Conservation (phyloP, 2,329 filamentous ascomycete genomes). For the Scedosporium boydii region DNA sequence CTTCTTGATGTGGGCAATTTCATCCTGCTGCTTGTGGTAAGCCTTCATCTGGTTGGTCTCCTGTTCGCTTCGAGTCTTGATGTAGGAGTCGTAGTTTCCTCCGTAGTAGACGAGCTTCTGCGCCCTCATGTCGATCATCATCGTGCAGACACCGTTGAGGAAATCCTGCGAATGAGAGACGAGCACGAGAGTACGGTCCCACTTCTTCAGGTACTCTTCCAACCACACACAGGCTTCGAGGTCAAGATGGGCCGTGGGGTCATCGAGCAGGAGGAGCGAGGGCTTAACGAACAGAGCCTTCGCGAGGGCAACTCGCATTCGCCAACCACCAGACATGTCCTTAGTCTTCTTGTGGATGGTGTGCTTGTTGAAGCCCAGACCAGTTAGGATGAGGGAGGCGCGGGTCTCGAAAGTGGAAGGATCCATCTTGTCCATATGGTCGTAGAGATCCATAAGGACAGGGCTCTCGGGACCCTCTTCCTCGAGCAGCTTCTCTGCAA, state of each 20-base stretch:
- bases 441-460: constrained; percentile 87
- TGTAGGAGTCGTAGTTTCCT: constrained; percentile 98
- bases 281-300: constrained; percentile 99
- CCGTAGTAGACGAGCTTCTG: constrained; percentile 92
- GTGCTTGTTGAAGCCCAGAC: constrained; percentile 97
- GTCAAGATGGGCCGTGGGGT: constrained; percentile 98
- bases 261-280: constrained; percentile 87
- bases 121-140: constrained; percentile 96
- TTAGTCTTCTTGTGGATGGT: constrained; percentile 99
- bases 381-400: constrained; percentile 91
- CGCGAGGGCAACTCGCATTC: constrained; percentile 96
- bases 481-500: constrained; percentile 86
- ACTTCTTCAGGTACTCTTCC: constrained; percentile 99
- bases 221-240: constrained; percentile 99
- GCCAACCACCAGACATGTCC: constrained; percentile 99
- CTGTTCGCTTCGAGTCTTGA: constrained; percentile 88
- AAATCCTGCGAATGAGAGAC: constrained; percentile 99
- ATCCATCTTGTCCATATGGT: constrained; percentile 98
- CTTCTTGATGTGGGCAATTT: constrained; percentile 99
- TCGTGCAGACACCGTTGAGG: constrained; percentile 95
- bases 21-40: constrained; percentile 97
- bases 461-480: constrained; percentile 86
- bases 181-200: constrained; percentile 92
- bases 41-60: constrained; percentile 99
- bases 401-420: constrained; percentile 94